Base-by-base conservation (phyloP, 495 filamentous ascomycete genomes). In the Penicillium roqueforti region DNA sequence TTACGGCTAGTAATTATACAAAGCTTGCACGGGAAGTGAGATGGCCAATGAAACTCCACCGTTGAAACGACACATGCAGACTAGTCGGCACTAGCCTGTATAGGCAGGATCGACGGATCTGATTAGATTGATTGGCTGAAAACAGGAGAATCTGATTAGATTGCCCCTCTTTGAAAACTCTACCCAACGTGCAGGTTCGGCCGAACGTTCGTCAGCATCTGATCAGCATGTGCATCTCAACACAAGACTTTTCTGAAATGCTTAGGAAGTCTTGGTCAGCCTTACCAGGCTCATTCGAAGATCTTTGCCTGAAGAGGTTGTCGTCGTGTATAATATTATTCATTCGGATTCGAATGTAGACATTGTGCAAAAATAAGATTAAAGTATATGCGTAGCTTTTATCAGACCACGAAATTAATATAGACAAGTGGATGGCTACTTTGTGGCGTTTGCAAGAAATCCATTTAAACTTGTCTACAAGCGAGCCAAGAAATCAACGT, bases 61-160 rank as follows among this genome's bases (percentile, higher is more conserved):
- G 29, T 19, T 11, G 1, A 6, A 4, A 11, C 29, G 14, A 18
- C 40, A 23, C 10, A 34, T 9, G 19, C n/a, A 41, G 31, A 18
- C 47, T 46, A 38, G 31, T 6, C 2, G 31, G 6, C 2, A 11
- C 47, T 37, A 50, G 18, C 47, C n/a, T 0, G 6, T 3, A 34
- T 34, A 7, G 18, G 36, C 28, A 57, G 28, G 26, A 51, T 49
- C 32, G 54, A 36, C 43, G 32, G 55, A 61, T 61, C 59, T 47
- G 59, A 61, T 61, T 61, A 61, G 55, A 61, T 61, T 54, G 39
- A 41, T 36, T 54, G 58, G 55, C 28, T 23, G 29, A 14, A 45
- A 9, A 6, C 47, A 34, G 7, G 11, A n/a, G 41, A 40, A 59
- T 59, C 57, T 31, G 53, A 59, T 59, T 59, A 59, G 57, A 59